These are phyloP conservation scores for Leccinum disarticulatum DNA, from an alignment of 768 basidiomycete species.

Conservation along the genomic window DNA sequence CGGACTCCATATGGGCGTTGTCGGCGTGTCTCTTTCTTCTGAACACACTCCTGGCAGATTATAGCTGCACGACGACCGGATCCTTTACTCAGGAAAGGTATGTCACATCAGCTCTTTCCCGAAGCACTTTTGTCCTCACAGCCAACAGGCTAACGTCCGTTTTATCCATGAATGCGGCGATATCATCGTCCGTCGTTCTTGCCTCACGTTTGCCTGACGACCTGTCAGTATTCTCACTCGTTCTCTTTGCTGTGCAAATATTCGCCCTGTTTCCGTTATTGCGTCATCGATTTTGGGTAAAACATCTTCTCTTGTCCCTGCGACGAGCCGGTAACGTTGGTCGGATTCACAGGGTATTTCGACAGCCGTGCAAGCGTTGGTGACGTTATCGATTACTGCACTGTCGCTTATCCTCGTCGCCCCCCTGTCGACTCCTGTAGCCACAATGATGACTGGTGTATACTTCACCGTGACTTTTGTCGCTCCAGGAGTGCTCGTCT, in stretches of 20 bases:
- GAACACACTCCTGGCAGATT: constrained; percentile 83
- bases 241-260: constrained; percentile 77
- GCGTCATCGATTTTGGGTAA: constrained; percentile 69
- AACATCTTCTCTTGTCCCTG: constrained; percentile 14
- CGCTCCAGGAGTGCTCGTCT: constrained; percentile 72
- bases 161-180: constrained; percentile 86
- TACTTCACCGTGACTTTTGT: constrained; percentile 64
- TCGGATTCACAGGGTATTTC: constrained; percentile 45
- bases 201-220: constrained; percentile 86
- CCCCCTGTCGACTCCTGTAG: constrained; percentile 54
- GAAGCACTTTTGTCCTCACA: constrained; percentile 25
- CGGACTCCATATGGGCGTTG: constrained; percentile 96
- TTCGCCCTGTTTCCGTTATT: constrained; percentile 86
- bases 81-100: constrained; percentile 61
- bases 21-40: constrained; percentile 82
- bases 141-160: constrained; percentile 71
- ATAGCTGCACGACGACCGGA: constrained; percentile 49
- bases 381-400: constrained; percentile 55
- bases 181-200: constrained; percentile 90
- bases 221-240: constrained; percentile 84
- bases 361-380: constrained; percentile 41
- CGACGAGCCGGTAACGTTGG: constrained; percentile 13
- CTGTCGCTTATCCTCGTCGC: constrained; percentile 52
- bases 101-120: constrained; percentile 22
- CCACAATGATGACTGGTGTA: constrained; percentile 49